Conservation (phyloP, 495 filamentous ascomycete species). For the Hypoxylon perforatum region DNA sequence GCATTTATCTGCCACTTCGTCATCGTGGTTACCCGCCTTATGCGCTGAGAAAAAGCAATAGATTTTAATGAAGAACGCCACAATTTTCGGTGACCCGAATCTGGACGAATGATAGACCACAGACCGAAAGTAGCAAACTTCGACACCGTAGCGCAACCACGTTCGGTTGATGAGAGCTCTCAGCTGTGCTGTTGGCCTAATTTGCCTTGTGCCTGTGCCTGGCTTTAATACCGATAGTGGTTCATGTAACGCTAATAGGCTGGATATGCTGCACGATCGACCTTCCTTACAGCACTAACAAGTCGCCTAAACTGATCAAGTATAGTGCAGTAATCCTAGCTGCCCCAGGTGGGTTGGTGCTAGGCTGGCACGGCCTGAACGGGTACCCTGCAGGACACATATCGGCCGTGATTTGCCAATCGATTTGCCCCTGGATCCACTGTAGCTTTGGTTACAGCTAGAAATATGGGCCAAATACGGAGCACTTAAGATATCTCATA, state of each 20-base stretch:
- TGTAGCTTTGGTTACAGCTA: conserved; percentile 8
- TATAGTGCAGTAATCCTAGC: conserved; percentile 15
- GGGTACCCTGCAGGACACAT: conserved; percentile 46
- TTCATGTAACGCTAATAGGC: conserved; percentile 34
- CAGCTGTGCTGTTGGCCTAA: not conserved
- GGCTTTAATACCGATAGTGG: not conserved
- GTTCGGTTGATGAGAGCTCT: not conserved
- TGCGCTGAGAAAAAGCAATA: conserved; percentile 31
- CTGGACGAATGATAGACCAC: conserved; percentile 16
- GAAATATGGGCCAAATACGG: conserved; percentile 36
- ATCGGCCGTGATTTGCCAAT: conserved; percentile 32
- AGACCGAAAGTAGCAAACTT: conserved; percentile 1
- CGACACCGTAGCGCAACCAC: not conserved
- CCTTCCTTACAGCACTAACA: conserved; percentile 31
- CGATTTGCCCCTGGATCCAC: conserved; percentile 34
- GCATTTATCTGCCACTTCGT: not conserved
- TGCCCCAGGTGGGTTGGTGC: not conserved
- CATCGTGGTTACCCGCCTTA: conserved; percentile 28
- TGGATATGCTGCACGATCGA: conserved; percentile 42
- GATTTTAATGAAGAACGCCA: conserved; percentile 42
- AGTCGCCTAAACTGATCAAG: conserved; percentile 30
- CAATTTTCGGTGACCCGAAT: conserved; percentile 19
- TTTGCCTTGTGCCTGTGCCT: no score
- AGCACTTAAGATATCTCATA: conserved; percentile 14
- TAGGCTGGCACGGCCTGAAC: conserved; percentile 37